Evolutionary conservation across 495 filamentous ascomycete species (phyloP), one percentile per base, ranked within the genome.

Genomic region (Annulohypoxylon stygium): DNA sequence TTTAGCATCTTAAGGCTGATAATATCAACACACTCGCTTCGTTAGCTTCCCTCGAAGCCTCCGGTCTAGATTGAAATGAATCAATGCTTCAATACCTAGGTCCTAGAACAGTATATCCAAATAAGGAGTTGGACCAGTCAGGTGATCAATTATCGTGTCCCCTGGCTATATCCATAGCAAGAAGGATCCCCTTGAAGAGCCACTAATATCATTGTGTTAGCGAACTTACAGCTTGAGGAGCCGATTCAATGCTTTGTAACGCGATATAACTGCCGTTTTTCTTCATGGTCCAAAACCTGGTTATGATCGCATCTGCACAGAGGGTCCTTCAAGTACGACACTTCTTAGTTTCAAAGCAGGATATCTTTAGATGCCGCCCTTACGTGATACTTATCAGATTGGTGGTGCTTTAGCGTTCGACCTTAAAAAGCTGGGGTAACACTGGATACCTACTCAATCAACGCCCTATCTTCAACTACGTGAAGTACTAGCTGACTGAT

Each of bases 391-490:
- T 34, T 51, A 50, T 45, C 60, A 10, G 10, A 33, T 9, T 36
- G 43, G 9, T 26, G 60, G 60, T 63, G 37, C 30, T 16, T 50
- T 51, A 39, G 26, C 45, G 26, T 25, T 37, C 59, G 37, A 16
- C 23, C 23, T 34, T 25, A 23, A 34, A 41, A 16, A 47, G 6
- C 18, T 51, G 11, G 20, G 23, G 18, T 12, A 26, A 51, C 9
- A 9, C 47, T 8, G 5, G 30, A 6, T 30, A 30, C 5, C 30
- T 30, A 30, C 30, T 30, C 30, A 30, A 30, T 30, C 30, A 50
- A 7, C 8, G 1, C 7, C 47, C 18, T 50, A 25, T 50, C 16
- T 20, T 50, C 20, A 3, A 3, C 39, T 45, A 45, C 36, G 14
- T 4, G 36, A 39, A 10, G 36, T 12, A 33, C 51, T n/a, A 11